Evolutionary conservation across 2,329 filamentous ascomycete species (phyloP).

Genomic region (Xylariaceae sp.): DNA sequence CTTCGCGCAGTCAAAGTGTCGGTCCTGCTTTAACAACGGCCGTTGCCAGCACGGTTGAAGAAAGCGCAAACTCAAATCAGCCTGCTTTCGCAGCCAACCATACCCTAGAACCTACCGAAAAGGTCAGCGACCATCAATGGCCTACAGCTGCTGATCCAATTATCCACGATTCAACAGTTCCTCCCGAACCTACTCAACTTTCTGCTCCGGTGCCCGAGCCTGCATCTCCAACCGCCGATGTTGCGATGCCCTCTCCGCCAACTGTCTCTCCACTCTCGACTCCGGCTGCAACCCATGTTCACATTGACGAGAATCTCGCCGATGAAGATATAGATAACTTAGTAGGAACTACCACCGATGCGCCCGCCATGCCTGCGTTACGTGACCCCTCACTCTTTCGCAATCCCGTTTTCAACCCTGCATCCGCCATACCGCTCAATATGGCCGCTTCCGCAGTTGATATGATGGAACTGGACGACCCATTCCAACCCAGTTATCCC

Average conservation of each 20-base stretch:
- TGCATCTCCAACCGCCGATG: no score
- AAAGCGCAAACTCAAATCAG: no score
- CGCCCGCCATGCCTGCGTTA: constrained; percentile 10
- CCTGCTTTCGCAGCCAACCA: no score
- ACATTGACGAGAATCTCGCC: constrained; percentile 26
- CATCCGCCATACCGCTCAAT: constrained; percentile 1
- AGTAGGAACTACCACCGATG: constrained; percentile 16
- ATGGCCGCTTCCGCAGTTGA: constrained; percentile 7
- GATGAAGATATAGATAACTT: constrained; percentile 24
- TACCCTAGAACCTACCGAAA: no score
- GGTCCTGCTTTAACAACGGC: no score
- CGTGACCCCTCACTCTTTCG: constrained; percentile 16
- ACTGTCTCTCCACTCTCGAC: constrained; percentile 36
- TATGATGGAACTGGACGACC: constrained; percentile 14
- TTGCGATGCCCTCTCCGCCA: constrained; percentile 30
- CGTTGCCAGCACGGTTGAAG: no score
- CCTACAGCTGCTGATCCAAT: no score
- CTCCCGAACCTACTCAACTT: no score
- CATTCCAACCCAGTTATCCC: constrained; percentile 10
- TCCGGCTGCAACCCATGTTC: constrained; percentile 30
- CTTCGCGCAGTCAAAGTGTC: no score
- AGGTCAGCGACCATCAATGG: no score
- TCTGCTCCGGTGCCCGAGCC: no score
- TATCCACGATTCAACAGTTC: no score
- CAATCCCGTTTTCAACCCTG: constrained; percentile 8